These are phyloP conservation scores for Baorangia bicolor DNA, from an alignment of 768 basidiomycete genomes.

Conservation along the genomic window DNA sequence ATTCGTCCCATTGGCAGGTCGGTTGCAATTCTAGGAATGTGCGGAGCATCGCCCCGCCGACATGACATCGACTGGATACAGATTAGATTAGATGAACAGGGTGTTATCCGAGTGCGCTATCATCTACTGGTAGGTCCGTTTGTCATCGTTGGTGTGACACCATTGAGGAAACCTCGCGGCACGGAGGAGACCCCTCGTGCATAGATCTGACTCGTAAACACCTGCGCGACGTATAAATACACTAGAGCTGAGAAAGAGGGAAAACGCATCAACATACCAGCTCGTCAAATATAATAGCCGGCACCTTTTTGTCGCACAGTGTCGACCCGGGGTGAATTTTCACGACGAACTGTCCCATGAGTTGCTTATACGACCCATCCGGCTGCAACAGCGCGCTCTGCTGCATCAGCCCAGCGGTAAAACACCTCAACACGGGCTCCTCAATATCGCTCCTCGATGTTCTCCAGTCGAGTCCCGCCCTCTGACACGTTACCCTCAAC, in stretches of 20 bases:
- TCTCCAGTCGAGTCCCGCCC: slow-evolving; percentile 59
- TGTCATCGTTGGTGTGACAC: slow-evolving; percentile 13
- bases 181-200: slow-evolving; percentile 90
- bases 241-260: not conserved
- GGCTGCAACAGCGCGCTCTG: slow-evolving; percentile 84
- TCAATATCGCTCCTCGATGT: slow-evolving; percentile 60
- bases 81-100: slow-evolving; percentile 11
- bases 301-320: slow-evolving; percentile 75
- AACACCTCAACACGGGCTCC: slow-evolving; percentile 65
- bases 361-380: slow-evolving; percentile 85
- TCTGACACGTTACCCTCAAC: slow-evolving; percentile 61
- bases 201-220: slow-evolving; percentile 82
- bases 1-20: not conserved
- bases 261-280: slow-evolving; percentile 53
- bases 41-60: not conserved
- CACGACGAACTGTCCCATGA: slow-evolving; percentile 72
- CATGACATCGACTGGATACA: not conserved
- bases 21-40: not conserved
- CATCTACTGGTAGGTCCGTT: slow-evolving; percentile 16
- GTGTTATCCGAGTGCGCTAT: slow-evolving; percentile 3
- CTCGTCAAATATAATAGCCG: slow-evolving; percentile 91
- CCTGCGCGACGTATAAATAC: slow-evolving; percentile 38
- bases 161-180: slow-evolving; percentile 51
- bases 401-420: slow-evolving; percentile 75
- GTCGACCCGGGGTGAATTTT: slow-evolving; percentile 92